Conservation (phyloP, 129 eudicot species). For the Rutidosis leptorrhynchoides region DNA sequence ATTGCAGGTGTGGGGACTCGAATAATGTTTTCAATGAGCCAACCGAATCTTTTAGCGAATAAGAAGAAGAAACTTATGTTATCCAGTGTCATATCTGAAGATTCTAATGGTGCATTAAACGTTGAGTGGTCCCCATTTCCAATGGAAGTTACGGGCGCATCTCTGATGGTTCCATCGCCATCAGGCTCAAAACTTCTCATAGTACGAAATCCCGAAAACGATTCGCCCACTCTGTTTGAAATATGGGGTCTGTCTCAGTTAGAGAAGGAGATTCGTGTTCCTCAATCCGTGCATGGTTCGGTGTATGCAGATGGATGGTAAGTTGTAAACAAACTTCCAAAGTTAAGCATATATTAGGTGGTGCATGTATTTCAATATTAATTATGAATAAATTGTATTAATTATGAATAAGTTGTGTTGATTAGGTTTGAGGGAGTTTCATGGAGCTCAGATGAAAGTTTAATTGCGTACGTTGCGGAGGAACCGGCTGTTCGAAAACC, state of each 20-base stretch:
- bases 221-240: conserved; percentile 75
- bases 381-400: background rate
- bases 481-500: conserved; percentile 71
- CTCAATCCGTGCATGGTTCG: conserved; percentile 81
- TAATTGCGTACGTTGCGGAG: conserved; percentile 92
- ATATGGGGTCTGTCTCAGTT: conserved; percentile 74
- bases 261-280: conserved; percentile 73
- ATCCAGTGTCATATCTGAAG: conserved; percentile 51
- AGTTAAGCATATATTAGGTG: background rate
- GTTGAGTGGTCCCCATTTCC: conserved; percentile 93
- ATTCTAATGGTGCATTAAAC: conserved; percentile 37
- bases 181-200: conserved; percentile 91
- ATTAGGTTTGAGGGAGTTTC: conserved; percentile 97
- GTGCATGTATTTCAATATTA: background rate
- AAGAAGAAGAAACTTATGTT: conserved; percentile 62
- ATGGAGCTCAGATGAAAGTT: conserved; percentile 87
- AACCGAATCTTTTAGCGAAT: conserved; percentile 80
- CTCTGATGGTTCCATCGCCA: conserved; percentile 83
- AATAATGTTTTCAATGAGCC: conserved; percentile 66
- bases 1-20: conserved; percentile 50
- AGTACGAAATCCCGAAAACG: conserved; percentile 69
- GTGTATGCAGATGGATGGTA: conserved; percentile 97
- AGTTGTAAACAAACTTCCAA: conserved; percentile 6
- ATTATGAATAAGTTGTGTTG: conserved; percentile 8
- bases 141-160: conserved; percentile 66